Evolutionary conservation across 2,329 filamentous ascomycete species (phyloP).

Genomic region (Ophiostoma sp.): DNA sequence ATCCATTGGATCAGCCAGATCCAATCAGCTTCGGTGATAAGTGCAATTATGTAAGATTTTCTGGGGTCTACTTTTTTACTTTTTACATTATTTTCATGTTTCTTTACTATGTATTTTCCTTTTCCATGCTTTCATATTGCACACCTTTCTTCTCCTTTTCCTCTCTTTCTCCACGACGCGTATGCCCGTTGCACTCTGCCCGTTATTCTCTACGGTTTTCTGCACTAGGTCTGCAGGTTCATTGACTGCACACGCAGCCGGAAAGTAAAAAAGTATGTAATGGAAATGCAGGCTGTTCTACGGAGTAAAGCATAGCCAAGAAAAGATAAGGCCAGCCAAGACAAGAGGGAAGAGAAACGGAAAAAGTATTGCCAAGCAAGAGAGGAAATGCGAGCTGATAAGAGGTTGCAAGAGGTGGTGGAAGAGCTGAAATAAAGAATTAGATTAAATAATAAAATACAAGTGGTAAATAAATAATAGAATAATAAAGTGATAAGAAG

Average conservation of each 20-base stretch:
- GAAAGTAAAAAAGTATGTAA: slow-evolving; percentile 1
- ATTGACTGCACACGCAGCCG: neutral
- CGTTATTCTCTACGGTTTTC: neutral
- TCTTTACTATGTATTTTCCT: neutral
- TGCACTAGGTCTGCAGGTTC: neutral
- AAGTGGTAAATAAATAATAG: neutral
- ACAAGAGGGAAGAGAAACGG: neutral
- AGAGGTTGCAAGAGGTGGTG: neutral
- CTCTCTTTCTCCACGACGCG: neutral
- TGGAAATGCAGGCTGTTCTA: neutral
- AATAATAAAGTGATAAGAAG: too few species aligned
- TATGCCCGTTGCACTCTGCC: neutral
- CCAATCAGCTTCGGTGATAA: neutral
- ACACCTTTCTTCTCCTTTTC: neutral
- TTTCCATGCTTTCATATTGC: neutral
- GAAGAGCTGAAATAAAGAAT: too few species aligned
- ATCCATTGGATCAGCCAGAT: neutral
- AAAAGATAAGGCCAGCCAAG: slow-evolving; percentile 9
- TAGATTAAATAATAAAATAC: neutral
- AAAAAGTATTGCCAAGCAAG: neutral
- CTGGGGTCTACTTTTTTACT: neutral
- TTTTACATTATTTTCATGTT: neutral
- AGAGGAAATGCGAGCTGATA: neutral
- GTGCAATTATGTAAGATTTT: neutral
- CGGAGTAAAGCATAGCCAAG: neutral